A percentile compares a stretch with the other conserved stretches of the same genome.
Conservation (phyloP, 257 asterid species). For the Striga asiatica region DNA sequence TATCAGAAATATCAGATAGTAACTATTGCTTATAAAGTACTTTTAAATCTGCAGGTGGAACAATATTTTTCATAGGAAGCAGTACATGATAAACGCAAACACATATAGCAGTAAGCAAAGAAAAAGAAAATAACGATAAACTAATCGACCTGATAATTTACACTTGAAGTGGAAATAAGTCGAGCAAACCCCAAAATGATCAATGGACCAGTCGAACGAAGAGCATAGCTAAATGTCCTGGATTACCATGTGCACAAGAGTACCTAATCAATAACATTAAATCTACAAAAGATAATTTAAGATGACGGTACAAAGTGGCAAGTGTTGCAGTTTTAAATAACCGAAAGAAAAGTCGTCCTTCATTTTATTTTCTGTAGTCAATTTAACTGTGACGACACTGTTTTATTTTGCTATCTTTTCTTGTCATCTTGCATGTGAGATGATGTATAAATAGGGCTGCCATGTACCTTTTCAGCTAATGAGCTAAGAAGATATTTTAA, state of each 20-base stretch:
- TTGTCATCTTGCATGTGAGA: no score
- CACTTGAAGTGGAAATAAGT: constrained; percentile 59
- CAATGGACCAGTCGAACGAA: constrained; percentile 61
- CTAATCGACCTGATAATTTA: constrained; percentile 68
- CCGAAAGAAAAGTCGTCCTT: no score
- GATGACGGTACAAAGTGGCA: neutral
- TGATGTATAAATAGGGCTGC: no score
- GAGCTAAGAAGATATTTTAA: no score
- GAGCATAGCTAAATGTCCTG: constrained; percentile 50
- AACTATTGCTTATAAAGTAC: neutral
- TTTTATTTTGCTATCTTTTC: no score
- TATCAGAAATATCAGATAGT: neutral
- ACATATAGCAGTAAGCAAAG: neutral
- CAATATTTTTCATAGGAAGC: neutral
- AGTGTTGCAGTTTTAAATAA: no score
- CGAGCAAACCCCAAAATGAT: constrained; percentile 82
- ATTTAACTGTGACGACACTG: no score
- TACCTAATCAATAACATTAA: constrained; percentile 14
- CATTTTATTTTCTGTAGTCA: no score
- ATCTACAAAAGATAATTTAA: constrained; percentile 11
- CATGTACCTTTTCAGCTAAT: no score
- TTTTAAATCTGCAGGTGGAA: neutral
- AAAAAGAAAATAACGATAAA: neutral
- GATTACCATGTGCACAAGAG: constrained; percentile 20
- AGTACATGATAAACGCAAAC: neutral